Evolutionary conservation across 805 yeast genomes (phyloP).

Genomic region (Kodamaea sagamina): DNA sequence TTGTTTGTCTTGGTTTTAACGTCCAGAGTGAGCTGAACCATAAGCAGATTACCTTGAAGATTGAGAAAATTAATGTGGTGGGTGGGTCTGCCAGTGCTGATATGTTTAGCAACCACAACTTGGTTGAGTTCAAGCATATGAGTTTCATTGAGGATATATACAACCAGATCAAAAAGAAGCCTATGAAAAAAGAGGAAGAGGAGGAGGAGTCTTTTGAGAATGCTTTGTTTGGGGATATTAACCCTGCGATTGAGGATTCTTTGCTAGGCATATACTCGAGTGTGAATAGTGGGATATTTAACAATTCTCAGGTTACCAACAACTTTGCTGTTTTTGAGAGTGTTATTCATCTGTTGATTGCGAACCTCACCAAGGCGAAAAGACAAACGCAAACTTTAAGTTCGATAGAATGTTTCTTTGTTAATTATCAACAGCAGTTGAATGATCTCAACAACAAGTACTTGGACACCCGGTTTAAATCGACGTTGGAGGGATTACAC

Average conservation of each 20-base stretch:
- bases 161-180: conserved; percentile 10
- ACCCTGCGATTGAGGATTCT: conserved; percentile 50
- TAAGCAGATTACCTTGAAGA: conserved; percentile 80
- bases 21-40: conserved; percentile 70
- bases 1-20: conserved; percentile 92
- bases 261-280: conserved; percentile 50
- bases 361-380: conserved; percentile 58
- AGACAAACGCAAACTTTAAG: conserved; percentile 57
- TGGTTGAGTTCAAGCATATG: conserved; percentile 36
- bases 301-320: conserved; percentile 60
- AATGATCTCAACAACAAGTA: conserved; percentile 28
- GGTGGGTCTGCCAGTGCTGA: conserved; percentile 28
- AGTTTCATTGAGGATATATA: conserved; percentile 38
- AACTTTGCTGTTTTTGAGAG: conserved; percentile 58
- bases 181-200: conserved; percentile 7
- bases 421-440: conserved; percentile 43
- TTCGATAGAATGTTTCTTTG: conserved; percentile 56
- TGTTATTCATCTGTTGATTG: conserved; percentile 54
- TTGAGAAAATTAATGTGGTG: conserved; percentile 70
- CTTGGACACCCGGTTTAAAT: conserved; percentile 23
- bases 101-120: conserved; percentile 10
- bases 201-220: conserved; percentile 44
- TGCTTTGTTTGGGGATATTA: conserved; percentile 64
- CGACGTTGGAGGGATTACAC: conserved; percentile 15
- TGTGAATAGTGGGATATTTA: conserved; percentile 55